phyloP scores from a whole-genome alignment of 495 filamentous ascomycete species.

The Annulohypoxylon maeteangense region DNA sequence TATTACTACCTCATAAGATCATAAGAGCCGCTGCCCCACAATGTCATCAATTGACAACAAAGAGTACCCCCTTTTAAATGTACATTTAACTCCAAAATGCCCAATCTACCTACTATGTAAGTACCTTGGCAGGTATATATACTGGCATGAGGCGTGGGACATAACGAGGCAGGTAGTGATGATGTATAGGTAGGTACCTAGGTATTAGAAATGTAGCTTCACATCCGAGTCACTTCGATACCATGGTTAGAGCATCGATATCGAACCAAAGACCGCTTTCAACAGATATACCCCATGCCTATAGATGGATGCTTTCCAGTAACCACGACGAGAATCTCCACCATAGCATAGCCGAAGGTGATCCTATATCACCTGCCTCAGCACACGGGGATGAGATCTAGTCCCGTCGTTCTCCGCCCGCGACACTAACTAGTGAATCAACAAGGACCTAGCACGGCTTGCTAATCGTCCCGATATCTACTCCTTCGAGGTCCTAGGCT shows the following conservation, averaged over 20 bases:
- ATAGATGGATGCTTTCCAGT: neutral
- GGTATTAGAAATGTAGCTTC: no score
- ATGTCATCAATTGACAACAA: neutral
- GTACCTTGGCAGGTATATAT: neutral
- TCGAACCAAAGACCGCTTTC: no score
- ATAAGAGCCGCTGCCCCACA: neutral
- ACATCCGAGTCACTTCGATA: no score
- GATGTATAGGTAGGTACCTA: no score
- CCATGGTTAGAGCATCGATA: no score
- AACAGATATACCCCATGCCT: no score
- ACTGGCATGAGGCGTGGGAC: neutral
- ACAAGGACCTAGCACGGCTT: conserved; percentile 1
- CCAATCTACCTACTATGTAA: neutral
- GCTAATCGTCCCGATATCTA: conserved; percentile 3
- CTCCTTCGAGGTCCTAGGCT: conserved; percentile 12
- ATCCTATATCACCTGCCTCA: neutral
- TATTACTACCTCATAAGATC: no score
- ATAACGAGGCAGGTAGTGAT: no score
- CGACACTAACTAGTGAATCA: conserved; percentile 13
- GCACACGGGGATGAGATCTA: neutral
- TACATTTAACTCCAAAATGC: neutral
- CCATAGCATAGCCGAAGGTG: neutral
- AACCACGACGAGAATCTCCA: neutral
- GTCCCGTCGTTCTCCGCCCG: neutral
- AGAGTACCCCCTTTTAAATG: no score